phyloP scores from a whole-genome alignment of 2,329 filamentous ascomycete species.

The Claviceps maximensis region DNA sequence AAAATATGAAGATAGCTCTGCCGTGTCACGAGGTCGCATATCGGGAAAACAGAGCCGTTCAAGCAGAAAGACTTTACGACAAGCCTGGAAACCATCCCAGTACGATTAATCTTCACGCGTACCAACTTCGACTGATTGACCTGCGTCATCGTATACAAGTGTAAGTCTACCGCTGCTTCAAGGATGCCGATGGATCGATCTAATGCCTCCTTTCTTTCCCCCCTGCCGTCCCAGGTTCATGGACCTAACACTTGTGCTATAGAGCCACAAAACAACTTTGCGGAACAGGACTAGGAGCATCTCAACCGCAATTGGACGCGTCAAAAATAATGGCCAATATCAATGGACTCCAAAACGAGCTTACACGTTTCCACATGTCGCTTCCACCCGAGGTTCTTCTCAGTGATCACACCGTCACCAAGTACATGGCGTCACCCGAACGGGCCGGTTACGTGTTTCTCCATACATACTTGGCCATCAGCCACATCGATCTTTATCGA shows the following conservation, averaged over 20 bases:
- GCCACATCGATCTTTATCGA: slow-evolving; percentile 27
- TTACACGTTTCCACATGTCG: slow-evolving; percentile 22
- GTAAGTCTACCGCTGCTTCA: slow-evolving; percentile 13
- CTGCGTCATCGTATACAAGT: slow-evolving; percentile 24
- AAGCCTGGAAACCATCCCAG: slow-evolving; percentile 12
- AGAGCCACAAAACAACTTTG: slow-evolving; percentile 17
- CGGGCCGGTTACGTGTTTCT: slow-evolving; percentile 24
- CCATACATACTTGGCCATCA: slow-evolving; percentile 22
- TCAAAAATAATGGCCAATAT: slow-evolving; percentile 26
- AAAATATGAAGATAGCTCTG: slow-evolving; percentile 25
- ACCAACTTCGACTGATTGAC: slow-evolving; percentile 22
- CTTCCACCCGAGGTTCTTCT: slow-evolving; percentile 21
- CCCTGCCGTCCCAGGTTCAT: background rate
- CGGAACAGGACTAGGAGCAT: slow-evolving; percentile 8
- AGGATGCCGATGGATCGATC: background rate
- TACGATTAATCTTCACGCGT: slow-evolving; percentile 20
- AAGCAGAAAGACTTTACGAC: slow-evolving; percentile 19
- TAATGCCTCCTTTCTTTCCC: background rate
- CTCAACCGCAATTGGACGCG: slow-evolving; percentile 16
- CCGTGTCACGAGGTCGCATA: slow-evolving; percentile 23
- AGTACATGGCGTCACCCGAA: slow-evolving; percentile 18
- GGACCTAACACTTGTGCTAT: background rate
- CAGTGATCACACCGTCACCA: slow-evolving; percentile 20
- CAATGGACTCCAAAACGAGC: slow-evolving; percentile 23
- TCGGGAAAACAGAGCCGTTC: slow-evolving; percentile 17